Conservation (phyloP, 2,329 filamentous ascomycete genomes). For the Aureobasidium uvarum region DNA sequence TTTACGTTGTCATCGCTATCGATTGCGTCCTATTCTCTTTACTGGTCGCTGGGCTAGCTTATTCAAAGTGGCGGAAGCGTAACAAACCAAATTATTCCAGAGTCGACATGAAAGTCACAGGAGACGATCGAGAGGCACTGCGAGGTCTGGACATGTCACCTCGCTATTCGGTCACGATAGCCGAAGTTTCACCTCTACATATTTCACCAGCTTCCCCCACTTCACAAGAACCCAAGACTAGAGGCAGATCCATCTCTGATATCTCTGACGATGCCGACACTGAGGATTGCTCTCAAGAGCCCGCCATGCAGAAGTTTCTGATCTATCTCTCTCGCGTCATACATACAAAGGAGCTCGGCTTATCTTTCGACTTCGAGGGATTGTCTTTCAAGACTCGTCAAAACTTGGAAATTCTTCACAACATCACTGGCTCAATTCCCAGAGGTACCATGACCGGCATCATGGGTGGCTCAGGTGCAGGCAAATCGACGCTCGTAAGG, state of each 20-base stretch:
- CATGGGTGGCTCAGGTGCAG: constrained; percentile 61
- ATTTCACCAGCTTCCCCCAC: background rate
- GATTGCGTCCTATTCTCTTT: constrained; percentile 46
- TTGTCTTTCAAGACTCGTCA: constrained; percentile 39
- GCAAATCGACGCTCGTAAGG: constrained; percentile 60
- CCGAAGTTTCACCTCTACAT: constrained; percentile 36
- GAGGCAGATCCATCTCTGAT: constrained; percentile 13
- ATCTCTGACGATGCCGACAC: constrained; percentile 33
- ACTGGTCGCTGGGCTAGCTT: constrained; percentile 38
- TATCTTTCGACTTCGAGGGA: constrained; percentile 55
- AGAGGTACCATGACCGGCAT: constrained; percentile 57
- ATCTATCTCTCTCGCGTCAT: constrained; percentile 55
- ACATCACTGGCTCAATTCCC: constrained; percentile 56
- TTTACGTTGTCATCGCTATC: constrained; percentile 45
- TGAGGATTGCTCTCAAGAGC: constrained; percentile 34
- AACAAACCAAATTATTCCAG: constrained; percentile 33
- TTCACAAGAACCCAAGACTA: background rate
- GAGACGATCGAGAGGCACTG: constrained; percentile 36
- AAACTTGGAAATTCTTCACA: constrained; percentile 46
- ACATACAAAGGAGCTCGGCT: constrained; percentile 52
- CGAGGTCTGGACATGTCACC: constrained; percentile 30
- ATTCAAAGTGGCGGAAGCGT: constrained; percentile 42
- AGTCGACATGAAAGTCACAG: constrained; percentile 29
- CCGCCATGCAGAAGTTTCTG: constrained; percentile 52
- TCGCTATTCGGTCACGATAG: constrained; percentile 25